Base-by-base conservation (phyloP, 352 stramenopile species). In the Phytopythium kandeliae region DNA sequence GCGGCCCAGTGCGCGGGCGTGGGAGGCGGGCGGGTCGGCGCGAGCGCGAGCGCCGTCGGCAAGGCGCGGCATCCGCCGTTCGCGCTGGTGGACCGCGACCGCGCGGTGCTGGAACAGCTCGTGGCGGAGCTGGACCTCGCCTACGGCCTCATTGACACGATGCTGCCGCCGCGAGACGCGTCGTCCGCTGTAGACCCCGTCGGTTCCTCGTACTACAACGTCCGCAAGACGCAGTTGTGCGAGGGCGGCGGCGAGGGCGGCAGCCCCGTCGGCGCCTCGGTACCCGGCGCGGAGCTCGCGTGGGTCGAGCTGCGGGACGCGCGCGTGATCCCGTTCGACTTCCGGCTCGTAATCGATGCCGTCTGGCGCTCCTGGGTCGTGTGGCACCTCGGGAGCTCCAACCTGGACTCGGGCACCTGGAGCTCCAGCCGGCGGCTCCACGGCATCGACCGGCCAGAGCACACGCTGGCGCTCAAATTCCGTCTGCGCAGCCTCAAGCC, bases 391-490 rank as follows among this genome's bases (percentile, higher is more conserved):
- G 58, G 63, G 30, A 71, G 59, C 44, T 67, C 58, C 26, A 64
- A 60, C n/a, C 10, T 52, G 26, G 24, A 53, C 47, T 25, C 47
- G 2, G 47, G 47, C 22, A 17, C 33, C n/a, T 53, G 47, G 47
- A 53, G 47, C 34, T 53, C 47, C 21, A 52, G 46, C 34, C 33
- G 62, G 19, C 55, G 54, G 24, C 67, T 67, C 25, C 58, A 61
- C 2, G 51, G 65, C 10, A 43, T 71, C 17, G 56, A 61, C 16
- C 51, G 58, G 26, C 63, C 63, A 0, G 63, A 71, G 40, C 63
- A 67, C 43, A 71, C 63, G 11, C 60, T 71, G 47, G 63, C 63
- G 7, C 58, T 71, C 21, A 71, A 67, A 31, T 71, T 71, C 48
- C 63, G 58, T 11, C 19, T 71, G 38, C 63, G 47, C 21, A 43